Evolutionary conservation across 2,329 filamentous ascomycete genomes (phyloP), one percentile per base, ranked within the genome.

Genomic region (Phyllosticta citrichinensis): DNA sequence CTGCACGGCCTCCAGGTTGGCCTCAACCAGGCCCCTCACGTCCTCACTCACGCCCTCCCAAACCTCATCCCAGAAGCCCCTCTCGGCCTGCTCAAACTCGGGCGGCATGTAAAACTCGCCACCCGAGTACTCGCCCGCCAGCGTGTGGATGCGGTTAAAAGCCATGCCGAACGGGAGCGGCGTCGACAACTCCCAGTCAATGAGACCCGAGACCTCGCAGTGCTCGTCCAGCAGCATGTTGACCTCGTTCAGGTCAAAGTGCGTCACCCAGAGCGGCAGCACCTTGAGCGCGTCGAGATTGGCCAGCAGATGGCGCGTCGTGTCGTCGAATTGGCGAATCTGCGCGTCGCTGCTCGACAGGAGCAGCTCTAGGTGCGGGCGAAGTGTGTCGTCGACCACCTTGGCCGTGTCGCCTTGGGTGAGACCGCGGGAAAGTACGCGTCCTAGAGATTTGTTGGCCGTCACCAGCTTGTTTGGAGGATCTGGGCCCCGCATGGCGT

Each of bases 141-240:
- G 56, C 14, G 55, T 63, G 47, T 62, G 56, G 35, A 65, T 55
- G 22, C 63, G 62, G 57, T 58, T 1, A 50, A 65, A 61, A 22
- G 57, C 64, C 63, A 66, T 66, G 30, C 64, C 62, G 59, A 66
- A 66, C 27, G 65, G 65, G 55, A 65, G 63, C 50, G 52, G 58
- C 25, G 52, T 61, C 19, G 64, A 64, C 51, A 64, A 50, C 61
- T 66, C 65, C 64, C 63, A 66, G 56, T 66, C 64, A 22, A 66
- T 56, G 52, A 66, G 62, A 27, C 65, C 64, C 62, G 64, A 65
- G 3, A 65, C 63, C 56, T 65, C 59, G 50, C 55, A 62, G 54
- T 64, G 59, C 52, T 65, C 60, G 24, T 65, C 51, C n/a, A 65
- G 57, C 56, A 65, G 61, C n/a, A 65, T 63, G 52, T 65, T 65